Base-by-base conservation (phyloP, 257 asterid genomes). In the Petunia secreta region DNA sequence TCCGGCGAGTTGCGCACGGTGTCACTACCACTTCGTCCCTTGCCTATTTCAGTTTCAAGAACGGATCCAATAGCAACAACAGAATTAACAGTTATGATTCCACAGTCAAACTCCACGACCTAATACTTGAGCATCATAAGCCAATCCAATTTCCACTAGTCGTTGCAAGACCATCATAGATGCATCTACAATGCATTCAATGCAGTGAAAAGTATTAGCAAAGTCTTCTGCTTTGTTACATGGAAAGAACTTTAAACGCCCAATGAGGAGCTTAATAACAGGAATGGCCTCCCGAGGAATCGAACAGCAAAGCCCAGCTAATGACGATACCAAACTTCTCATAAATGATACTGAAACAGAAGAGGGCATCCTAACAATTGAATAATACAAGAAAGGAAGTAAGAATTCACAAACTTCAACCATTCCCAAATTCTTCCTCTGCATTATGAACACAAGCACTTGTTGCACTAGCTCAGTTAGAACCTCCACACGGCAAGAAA, bases 381-480 rank as follows among this genome's bases (percentile, higher is more conserved):
- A 86, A 91, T 87, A 89, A 84, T 91, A 92, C 81, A 96, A 80
- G 85, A 96, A 89, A 83, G 98, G 97, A 79, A 87, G 83, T 88
- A 96, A 71, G 86, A 91, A 94, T n/a, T 92, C 94, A 89, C 96
- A 92, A 82, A 91, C 91, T 25, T 89, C 88, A 74, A 84, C 87
- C 89, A 87, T 87, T 81, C 97, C 93, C 38, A 88, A 81, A 77
- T 89, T 88, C 82, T 85, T 94, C 80, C 89, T 89, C 91, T 92
- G 92, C 84, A 82, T 83, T 75, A 94, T 69, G 78, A 93, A 92
- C 34, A 86, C 39, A 82, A 85, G 81, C 80, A 94, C 94, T 91
- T 92, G 98, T 77, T 86, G 92, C 87, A 90, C 91, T 62, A 96
- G 98, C 86, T 89, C 97, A 37, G 85, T 67, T 65, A 92, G 94